These are phyloP conservation scores for Hypoxylon sp. DNA, from an alignment of 2,329 filamentous ascomycete genomes.

Conservation along the genomic window DNA sequence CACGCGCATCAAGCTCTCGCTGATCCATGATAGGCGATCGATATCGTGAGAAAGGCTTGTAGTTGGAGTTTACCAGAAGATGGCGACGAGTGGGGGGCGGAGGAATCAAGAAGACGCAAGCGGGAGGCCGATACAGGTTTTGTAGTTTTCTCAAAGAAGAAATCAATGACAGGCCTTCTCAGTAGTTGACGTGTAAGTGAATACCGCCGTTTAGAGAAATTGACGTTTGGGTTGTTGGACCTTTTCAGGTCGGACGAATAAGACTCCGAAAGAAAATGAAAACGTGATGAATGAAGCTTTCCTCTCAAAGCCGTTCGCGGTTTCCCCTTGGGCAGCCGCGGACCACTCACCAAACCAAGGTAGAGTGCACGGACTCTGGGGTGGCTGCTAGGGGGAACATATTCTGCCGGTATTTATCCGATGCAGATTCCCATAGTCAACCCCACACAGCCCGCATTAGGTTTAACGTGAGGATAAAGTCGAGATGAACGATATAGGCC, in stretches of 20 bases:
- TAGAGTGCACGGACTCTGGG: conserved; percentile 21
- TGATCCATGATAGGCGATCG: conserved; percentile 73
- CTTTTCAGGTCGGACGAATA: conserved; percentile 28
- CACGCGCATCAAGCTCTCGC: conserved; percentile 83
- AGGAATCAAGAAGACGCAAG: background rate
- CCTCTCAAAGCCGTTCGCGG: conserved; percentile 40
- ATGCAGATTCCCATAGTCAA: background rate
- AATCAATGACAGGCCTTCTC: background rate
- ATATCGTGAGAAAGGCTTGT: background rate
- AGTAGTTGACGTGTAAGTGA: conserved; percentile 22
- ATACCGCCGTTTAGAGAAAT: conserved; percentile 15
- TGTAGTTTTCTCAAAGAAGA: conserved; percentile 11
- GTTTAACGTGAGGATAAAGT: conserved; percentile 8
- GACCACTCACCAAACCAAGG: conserved; percentile 5
- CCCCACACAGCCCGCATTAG: conserved; percentile 3
- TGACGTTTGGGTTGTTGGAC: conserved; percentile 21
- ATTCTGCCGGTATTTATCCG: conserved; percentile 34
- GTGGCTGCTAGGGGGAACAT: no score
- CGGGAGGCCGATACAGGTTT: background rate
- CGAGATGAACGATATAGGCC: conserved; percentile 10
- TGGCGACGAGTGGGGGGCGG: conserved; percentile 18
- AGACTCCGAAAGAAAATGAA: conserved; percentile 29
- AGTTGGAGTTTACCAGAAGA: background rate
- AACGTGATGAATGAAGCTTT: conserved; percentile 33
- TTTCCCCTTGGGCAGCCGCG: conserved; percentile 40